These are phyloP conservation scores for Brettanomyces nanus DNA, from an alignment of 805 yeast genomes.

Conservation along the genomic window DNA sequence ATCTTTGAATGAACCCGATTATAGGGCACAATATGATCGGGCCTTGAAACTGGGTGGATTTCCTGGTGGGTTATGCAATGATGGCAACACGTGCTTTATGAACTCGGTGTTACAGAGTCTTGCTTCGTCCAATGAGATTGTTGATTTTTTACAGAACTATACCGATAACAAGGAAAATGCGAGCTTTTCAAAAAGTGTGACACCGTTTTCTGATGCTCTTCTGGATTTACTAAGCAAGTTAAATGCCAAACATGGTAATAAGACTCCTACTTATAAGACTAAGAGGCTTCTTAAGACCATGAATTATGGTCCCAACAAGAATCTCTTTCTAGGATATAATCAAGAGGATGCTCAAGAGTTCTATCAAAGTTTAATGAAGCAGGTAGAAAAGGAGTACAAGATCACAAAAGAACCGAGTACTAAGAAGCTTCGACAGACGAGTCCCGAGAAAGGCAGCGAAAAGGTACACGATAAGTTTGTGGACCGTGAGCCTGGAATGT, in stretches of 20 bases:
- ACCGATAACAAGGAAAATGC: constrained; percentile 17
- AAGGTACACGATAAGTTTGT: constrained; percentile 22
- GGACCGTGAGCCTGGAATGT: constrained; percentile 21
- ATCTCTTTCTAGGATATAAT: constrained; percentile 73
- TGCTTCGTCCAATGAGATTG: constrained; percentile 61
- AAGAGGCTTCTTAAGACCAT: constrained; percentile 52
- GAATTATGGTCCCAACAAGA: constrained; percentile 73
- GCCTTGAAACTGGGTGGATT: constrained; percentile 60
- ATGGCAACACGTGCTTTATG: constrained; percentile 94
- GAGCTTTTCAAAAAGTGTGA: constrained; percentile 1
- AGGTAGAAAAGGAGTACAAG: constrained; percentile 52
- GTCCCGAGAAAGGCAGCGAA: constrained; percentile 12
- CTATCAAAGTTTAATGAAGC: constrained; percentile 68
- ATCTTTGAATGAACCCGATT: constrained; percentile 8
- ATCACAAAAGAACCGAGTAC: constrained; percentile 15
- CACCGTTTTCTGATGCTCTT: constrained; percentile 45
- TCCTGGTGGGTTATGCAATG: constrained; percentile 81
- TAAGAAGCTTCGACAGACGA: constrained; percentile 6
- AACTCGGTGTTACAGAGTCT: constrained; percentile 80
- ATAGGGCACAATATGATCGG: constrained; percentile 12
- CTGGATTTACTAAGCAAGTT: constrained; percentile 44
- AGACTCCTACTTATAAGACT: constrained; percentile 56
- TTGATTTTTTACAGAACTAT: constrained; percentile 44
- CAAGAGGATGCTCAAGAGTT: constrained; percentile 98
- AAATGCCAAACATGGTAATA: constrained; percentile 45